Conservation (phyloP, 1,139 yeast species). For the Hansenula anomala region DNA sequence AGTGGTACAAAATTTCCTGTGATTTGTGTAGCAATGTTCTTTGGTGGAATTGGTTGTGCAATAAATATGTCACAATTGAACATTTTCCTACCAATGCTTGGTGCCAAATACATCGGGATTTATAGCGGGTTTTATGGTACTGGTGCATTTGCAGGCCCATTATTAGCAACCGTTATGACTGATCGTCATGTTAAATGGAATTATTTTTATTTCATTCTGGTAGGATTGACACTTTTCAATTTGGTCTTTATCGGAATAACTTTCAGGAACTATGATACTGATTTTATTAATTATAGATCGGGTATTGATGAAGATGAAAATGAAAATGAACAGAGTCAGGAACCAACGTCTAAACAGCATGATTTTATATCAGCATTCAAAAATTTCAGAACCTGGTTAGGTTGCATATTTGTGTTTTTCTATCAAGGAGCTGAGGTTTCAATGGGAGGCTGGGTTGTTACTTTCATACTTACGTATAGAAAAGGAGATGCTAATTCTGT, state of each 20-base stretch:
- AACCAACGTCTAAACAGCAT: too few species aligned
- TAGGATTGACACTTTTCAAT: slow-evolving; percentile 35
- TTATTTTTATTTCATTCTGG: slow-evolving; percentile 43
- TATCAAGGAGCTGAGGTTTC: slow-evolving; percentile 71
- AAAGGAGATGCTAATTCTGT: slow-evolving; percentile 38
- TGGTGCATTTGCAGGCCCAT: slow-evolving; percentile 60
- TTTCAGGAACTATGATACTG: slow-evolving; percentile 40
- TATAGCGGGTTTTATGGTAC: slow-evolving; percentile 61
- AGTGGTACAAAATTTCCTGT: slow-evolving; percentile 29
- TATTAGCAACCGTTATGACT: slow-evolving; percentile 48
- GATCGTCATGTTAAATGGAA: slow-evolving; percentile 48
- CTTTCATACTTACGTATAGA: slow-evolving; percentile 54
- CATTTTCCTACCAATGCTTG: slow-evolving; percentile 48
- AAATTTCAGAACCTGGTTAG: slow-evolving; percentile 46
- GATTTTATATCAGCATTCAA: slow-evolving; percentile 33
- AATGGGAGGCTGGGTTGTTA: slow-evolving; percentile 68
- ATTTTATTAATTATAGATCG: slow-evolving; percentile 22
- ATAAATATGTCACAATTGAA: slow-evolving; percentile 52
- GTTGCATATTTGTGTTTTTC: slow-evolving; percentile 48
- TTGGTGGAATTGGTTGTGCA: slow-evolving; percentile 60
- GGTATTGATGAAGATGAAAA: slow-evolving; percentile 3
- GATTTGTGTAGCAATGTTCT: slow-evolving; percentile 47
- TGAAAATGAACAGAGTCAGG: not conserved
- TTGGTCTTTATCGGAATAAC: slow-evolving; percentile 28
- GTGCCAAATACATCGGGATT: slow-evolving; percentile 45